Evolutionary conservation across 73 alveolate genomes (phyloP), one percentile per base, ranked within the genome.

Genomic region (Breviolum minutum): DNA sequence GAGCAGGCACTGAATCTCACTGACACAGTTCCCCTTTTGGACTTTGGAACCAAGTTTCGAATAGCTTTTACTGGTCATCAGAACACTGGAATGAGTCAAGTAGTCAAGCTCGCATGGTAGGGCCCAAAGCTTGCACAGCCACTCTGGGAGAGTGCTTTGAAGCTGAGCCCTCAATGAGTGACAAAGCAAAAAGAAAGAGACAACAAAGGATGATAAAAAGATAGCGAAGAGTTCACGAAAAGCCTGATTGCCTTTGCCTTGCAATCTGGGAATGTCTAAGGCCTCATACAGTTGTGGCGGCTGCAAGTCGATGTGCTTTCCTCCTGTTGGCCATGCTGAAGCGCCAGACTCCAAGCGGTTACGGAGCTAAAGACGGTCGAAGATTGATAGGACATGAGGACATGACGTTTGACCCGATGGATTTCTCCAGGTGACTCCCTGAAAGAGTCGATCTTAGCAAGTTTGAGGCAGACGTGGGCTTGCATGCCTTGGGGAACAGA

Each of bases 281-380:
- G 98, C 87, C 98, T 22, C 98, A 76, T 68, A 5, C 61, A 20
- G 98, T 66, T 12, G 61, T 62, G 98, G 98, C 98, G 12, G 90
- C 91, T 7, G n/a, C 91, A 30, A 92, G 98, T 90, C 79, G 98
- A 19, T 92, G 98, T 63, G 86, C 98, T 19, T 92, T 92, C 48
- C 80, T 92, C 40, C 79, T 92, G 17, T 68, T 92, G 60, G 98
- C 89, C 80, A 92, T 92, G 98, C 71, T 76, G 68, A 92, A 92
- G 90, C 71, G 98, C 54, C 89, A 14, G 79, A 62, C n/a, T 13
- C 94, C 62, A n/a, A 84, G 93, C 27, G 14, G n/a, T 60, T 48
- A 12, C 19, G 63, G 79, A 26, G 54, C 20, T 19, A 66, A 12
- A 12, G 17, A 8, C 29, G 63, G 10, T 16, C 13, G 27, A 74